phyloP scores from a whole-genome alignment of 306 rosid species.

The Cucumis hystrix region DNA sequence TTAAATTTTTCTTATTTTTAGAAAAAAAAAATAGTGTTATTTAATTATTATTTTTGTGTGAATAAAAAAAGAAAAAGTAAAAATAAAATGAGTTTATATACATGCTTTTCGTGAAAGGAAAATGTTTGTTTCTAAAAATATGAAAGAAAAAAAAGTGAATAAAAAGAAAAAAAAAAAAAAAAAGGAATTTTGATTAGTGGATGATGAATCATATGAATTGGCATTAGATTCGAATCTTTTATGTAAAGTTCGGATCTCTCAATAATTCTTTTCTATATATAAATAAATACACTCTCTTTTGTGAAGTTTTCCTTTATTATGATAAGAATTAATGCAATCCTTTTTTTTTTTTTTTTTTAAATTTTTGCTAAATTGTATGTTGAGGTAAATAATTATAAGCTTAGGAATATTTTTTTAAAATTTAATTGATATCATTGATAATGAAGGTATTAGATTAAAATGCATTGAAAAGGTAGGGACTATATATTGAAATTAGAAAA shows the following conservation, averaged over 20 bases:
- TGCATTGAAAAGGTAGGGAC: neutral
- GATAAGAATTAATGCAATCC: neutral
- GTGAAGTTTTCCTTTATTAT: neutral
- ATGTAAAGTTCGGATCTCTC: neutral
- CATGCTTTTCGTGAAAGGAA: conserved; percentile 2
- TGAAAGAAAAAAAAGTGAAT: neutral
- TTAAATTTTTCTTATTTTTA: no score
- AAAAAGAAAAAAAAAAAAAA: neutral
- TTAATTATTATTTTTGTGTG: neutral
- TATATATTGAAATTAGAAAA: no score
- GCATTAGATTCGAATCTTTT: neutral
- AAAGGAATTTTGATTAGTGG: neutral
- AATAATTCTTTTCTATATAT: neutral
- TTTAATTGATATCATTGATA: no score
- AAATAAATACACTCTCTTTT: neutral
- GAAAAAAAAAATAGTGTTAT: neutral
- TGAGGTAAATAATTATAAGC: no score
- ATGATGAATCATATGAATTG: conserved; percentile 1
- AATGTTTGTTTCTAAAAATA: neutral
- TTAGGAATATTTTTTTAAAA: no score
- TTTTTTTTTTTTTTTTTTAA: no score
- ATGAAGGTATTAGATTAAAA: no score
- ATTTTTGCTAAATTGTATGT: no score
- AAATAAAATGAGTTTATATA: neutral
- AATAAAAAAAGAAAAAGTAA: neutral